Evolutionary conservation across 2,329 filamentous ascomycete species (phyloP).

Genomic region (Cryphonectria nitschkei): DNA sequence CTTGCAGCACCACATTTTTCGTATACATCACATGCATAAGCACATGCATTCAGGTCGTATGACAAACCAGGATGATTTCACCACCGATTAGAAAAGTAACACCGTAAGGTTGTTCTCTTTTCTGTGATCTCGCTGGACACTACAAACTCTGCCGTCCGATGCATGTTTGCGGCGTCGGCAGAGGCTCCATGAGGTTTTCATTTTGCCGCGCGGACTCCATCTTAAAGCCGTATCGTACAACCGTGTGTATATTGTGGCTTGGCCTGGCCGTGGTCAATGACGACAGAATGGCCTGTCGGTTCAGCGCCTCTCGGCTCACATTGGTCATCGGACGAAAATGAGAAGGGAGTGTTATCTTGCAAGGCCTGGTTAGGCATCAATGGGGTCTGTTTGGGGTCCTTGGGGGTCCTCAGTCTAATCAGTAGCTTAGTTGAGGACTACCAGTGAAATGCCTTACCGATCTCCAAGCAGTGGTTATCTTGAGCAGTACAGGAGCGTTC

Average conservation of each 20-base stretch:
- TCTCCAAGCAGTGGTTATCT: neutral
- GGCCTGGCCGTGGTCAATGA: neutral
- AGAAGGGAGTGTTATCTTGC: neutral
- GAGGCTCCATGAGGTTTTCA: neutral
- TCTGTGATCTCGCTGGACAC: neutral
- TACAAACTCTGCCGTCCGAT: neutral
- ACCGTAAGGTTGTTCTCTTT: neutral
- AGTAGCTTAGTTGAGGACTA: neutral
- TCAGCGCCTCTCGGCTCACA: neutral
- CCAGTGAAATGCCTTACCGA: neutral
- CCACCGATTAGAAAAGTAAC: neutral
- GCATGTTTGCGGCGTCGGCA: neutral
- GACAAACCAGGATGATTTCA: neutral
- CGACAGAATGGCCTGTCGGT: neutral
- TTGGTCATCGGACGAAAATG: slow-evolving; percentile 1
- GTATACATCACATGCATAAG: neutral
- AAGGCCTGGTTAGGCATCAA: neutral
- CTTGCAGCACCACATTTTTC: no score
- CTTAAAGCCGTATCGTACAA: neutral
- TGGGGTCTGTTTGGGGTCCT: neutral
- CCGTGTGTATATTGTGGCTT: neutral
- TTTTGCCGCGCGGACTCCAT: neutral
- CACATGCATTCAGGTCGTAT: neutral
- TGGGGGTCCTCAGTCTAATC: neutral
- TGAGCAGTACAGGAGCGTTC: neutral